A percentile compares a stretch with the other conserved stretches of the same genome.
Conservation (phyloP, 345 rosid species). For the Gossypium turneri region DNA sequence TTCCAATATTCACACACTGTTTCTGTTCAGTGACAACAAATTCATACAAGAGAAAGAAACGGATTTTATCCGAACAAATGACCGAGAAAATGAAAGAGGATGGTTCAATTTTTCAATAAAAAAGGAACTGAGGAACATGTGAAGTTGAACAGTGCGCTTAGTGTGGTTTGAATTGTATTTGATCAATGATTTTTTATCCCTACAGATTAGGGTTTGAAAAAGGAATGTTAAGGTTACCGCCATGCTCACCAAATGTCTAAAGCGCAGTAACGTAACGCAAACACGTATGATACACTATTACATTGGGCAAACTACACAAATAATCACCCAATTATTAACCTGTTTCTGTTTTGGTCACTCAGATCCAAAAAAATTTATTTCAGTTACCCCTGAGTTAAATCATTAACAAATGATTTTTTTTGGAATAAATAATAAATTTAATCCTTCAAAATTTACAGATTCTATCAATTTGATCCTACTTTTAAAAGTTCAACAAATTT, state of each 20-base stretch:
- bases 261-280: background rate
- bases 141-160: background rate
- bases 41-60: background rate
- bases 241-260: background rate
- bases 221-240: background rate
- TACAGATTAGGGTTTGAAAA: conserved; percentile 5
- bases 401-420: no score
- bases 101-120: background rate
- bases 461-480: no score
- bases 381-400: no score
- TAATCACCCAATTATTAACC: no score
- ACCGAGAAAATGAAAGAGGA: background rate
- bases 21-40: no score
- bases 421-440: no score
- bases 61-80: background rate
- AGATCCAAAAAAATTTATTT: no score
- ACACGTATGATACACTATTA: background rate
- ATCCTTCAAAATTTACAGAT: no score
- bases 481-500: no score
- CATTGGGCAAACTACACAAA: no score
- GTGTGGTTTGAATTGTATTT: background rate
- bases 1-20: background rate
- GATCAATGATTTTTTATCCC: background rate
- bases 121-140: background rate
- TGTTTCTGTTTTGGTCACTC: no score